Evolutionary conservation across 192 early-diverging fungal species (phyloP).

Genomic region (Mortierella hygrophila): DNA sequence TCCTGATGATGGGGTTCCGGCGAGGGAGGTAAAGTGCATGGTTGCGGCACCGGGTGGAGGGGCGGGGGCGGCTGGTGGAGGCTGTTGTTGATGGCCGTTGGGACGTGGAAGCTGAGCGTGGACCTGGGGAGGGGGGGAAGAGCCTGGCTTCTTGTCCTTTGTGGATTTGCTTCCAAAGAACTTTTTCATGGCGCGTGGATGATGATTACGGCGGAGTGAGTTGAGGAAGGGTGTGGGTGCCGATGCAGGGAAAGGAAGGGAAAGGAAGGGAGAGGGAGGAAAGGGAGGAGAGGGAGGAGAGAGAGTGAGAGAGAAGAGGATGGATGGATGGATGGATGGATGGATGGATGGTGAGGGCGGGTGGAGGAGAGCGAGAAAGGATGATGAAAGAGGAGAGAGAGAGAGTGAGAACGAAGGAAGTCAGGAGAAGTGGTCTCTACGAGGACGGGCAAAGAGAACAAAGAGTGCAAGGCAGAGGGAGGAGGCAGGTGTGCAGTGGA

Average conservation of each 20-base stretch:
- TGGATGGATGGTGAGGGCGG: neutral
- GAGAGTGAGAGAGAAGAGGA: neutral
- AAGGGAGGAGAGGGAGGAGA: neutral
- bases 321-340: neutral
- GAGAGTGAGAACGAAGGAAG: neutral
- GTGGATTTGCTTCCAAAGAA: conserved; percentile 46
- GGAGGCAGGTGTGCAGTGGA: neutral
- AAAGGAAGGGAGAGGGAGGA: neutral
- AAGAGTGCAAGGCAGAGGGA: neutral
- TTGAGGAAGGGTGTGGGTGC: too few relatives aligned
- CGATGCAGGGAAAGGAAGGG: neutral
- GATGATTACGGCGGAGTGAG: neutral
- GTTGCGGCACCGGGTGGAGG: conserved; percentile 25
- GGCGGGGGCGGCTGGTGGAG: neutral
- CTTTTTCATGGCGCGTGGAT: conserved; percentile 38
- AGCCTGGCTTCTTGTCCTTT: conserved; percentile 50
- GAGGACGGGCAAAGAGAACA: neutral
- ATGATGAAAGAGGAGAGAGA: neutral
- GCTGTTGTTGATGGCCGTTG: conserved; percentile 29
- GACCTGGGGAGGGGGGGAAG: conserved; percentile 11
- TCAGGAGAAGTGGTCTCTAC: neutral
- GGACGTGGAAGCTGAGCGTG: conserved; percentile 27
- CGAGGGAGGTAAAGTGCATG: conserved; percentile 51
- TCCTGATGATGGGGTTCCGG: conserved; percentile 11
- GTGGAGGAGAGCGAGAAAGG: neutral